Evolutionary conservation across 225 moss, liverwort and hornwort species (phyloP).

Genomic region (Asterella californica): DNA sequence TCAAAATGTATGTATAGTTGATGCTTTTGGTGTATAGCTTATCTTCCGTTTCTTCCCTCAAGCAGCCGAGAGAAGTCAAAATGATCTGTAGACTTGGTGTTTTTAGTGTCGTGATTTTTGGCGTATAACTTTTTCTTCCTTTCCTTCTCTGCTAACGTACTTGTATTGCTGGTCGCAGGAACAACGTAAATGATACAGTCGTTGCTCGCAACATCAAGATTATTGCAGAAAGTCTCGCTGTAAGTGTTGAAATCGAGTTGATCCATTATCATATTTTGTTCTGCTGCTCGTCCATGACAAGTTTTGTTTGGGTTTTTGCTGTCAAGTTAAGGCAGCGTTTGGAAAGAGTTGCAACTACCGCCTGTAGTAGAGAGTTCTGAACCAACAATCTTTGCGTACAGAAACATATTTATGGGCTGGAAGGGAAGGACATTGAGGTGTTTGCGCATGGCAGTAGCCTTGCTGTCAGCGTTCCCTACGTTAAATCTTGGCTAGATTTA

Average conservation of each 20-base stretch:
- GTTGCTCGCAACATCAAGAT: constrained; percentile 71
- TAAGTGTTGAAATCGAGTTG: constrained; percentile 26
- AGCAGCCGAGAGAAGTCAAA: no score
- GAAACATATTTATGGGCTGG: constrained; percentile 79
- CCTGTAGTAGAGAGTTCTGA: background rate
- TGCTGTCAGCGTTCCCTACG: constrained; percentile 67
- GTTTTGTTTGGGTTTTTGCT: background rate
- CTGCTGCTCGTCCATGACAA: background rate
- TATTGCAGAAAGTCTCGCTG: constrained; percentile 86
- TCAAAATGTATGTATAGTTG: no score
- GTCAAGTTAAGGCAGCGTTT: background rate
- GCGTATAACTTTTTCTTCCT: no score
- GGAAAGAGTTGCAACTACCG: background rate
- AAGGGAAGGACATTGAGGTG: constrained; percentile 64
- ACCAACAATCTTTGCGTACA: constrained; percentile 20
- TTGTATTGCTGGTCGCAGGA: constrained; percentile 47
- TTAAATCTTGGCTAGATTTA: constrained; percentile 71
- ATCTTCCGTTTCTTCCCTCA: no score
- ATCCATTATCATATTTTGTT: background rate
- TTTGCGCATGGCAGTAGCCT: constrained; percentile 90
- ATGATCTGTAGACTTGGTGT: no score
- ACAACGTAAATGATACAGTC: constrained; percentile 56
- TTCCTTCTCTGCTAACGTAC: no score
- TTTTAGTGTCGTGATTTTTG: no score
- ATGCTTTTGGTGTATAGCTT: no score